These are phyloP conservation scores for Ensete ventricosum DNA, from an alignment of 176 grass and related monocot genomes.

Conservation along the genomic window DNA sequence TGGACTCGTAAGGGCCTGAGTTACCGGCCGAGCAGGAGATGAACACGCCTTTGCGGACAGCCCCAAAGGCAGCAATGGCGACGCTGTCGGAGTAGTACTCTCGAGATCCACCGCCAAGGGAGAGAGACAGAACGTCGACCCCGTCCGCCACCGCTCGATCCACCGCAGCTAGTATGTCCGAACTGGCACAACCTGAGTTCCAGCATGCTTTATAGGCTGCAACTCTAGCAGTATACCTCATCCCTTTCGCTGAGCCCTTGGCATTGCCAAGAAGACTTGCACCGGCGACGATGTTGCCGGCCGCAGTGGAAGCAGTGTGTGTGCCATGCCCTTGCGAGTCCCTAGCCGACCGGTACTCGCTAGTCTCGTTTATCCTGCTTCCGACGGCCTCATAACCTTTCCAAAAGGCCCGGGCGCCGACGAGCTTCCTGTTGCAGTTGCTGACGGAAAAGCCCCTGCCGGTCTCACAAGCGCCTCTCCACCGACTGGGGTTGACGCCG, in stretches of 20 bases:
- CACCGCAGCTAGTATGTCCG: conserved; percentile 11
- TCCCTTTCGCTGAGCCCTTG: background rate
- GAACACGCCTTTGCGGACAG: conserved; percentile 6
- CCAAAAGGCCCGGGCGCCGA: conserved; percentile 13
- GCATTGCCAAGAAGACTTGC: conserved; percentile 6
- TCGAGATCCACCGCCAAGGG: background rate
- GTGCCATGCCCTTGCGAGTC: conserved; percentile 16
- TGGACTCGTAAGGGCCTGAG: background rate
- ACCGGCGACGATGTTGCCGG: background rate
- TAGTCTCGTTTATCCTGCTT: background rate
- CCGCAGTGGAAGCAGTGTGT: conserved; percentile 20
- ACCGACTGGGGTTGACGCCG: background rate
- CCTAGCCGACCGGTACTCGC: background rate
- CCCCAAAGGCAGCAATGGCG: conserved; percentile 12
- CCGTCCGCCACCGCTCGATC: conserved; percentile 10
- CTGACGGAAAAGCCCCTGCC: background rate
- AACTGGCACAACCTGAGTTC: background rate
- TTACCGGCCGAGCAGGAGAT: conserved; percentile 18
- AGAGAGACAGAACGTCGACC: conserved; percentile 20
- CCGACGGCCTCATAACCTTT: conserved; percentile 4
- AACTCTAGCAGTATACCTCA: background rate
- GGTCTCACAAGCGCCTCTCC: conserved; percentile 7
- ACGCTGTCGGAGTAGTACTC: background rate
- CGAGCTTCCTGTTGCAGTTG: conserved; percentile 9
- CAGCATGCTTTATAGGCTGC: conserved; percentile 16